These are phyloP conservation scores for Eimeria brunetti DNA, from an alignment of 169 alveolate species.

Conservation along the genomic window DNA sequence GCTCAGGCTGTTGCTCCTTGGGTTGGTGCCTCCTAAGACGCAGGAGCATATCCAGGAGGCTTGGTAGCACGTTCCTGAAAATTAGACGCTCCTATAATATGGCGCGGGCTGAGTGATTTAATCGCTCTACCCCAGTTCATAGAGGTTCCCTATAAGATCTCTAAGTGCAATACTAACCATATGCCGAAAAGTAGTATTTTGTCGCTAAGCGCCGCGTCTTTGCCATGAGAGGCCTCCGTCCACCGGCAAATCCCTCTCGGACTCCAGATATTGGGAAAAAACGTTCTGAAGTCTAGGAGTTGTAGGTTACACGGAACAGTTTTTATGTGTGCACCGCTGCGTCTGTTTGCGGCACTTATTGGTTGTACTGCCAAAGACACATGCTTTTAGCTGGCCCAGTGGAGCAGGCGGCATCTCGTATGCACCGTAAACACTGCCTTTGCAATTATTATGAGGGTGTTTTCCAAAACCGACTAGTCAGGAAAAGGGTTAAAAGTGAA, in stretches of 20 bases:
- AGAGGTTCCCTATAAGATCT: neutral
- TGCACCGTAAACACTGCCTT: neutral
- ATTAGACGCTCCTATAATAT: too few relatives aligned
- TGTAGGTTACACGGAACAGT: neutral
- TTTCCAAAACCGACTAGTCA: neutral
- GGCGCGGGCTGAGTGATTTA: neutral
- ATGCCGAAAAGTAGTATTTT: neutral
- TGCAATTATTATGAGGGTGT: neutral
- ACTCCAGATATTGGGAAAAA: neutral
- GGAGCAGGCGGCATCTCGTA: neutral
- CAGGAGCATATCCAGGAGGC: too few relatives aligned
- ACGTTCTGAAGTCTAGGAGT: neutral
- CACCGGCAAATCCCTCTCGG: neutral
- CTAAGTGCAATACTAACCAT: neutral
- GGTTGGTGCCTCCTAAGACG: too few relatives aligned
- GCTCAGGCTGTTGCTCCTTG: too few relatives aligned
- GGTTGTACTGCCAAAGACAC: neutral
- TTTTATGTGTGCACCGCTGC: neutral
- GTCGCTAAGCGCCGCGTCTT: neutral
- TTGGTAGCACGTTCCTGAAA: too few relatives aligned
- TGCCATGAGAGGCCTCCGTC: neutral
- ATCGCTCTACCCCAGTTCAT: neutral
- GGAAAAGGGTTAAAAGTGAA: neutral
- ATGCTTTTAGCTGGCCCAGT: neutral
- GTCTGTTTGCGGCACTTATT: neutral